Base-by-base conservation (phyloP, 495 filamentous ascomycete species). In the Penicillium roqueforti region DNA sequence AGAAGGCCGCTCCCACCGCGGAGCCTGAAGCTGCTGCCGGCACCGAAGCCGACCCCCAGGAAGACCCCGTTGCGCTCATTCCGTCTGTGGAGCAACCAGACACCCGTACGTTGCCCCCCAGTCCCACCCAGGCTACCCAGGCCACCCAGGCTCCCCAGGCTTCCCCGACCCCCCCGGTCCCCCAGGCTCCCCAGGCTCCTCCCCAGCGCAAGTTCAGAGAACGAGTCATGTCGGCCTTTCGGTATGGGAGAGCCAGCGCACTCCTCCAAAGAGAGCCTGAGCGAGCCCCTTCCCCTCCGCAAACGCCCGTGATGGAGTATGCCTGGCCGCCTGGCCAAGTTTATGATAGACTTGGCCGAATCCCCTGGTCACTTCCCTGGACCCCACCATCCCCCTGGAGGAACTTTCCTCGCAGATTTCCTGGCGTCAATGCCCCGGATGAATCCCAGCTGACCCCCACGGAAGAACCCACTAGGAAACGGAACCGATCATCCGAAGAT, bases 391-490 rank as follows among this genome's bases (percentile, higher is more conserved):
- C 42, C 19, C n/a, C 25, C 26, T 28, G 25, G 9, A 29, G 25
- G 7, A 7, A 7, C n/a, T 45, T n/a, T n/a, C 42, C 42, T 11
- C 23, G n/a, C 42, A 45, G 6, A 45, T 3, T 9, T n/a, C 7
- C 25, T 6, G n/a, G n/a, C 40, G 8, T 13, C 22, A 42, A 26
- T 25, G 4, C 40, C 40, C 19, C 6, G 26, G 46, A 34, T 32
- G 46, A 48, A 48, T 7, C 46, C 22, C 3, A 1, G 39, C 49
- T 52, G 37, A 52, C 38, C 38, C n/a, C 13, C 38, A 14, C 25
- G 22, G 16, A 29, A 52, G 49, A 42, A 23, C n/a, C n/a, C 6
- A 37, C 46, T 48, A 42, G 49, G 38, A 52, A 52, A 43, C 49
- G 49, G 10, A 31, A 10, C 49, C 25, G 40, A 43, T 4, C 6